These are phyloP conservation scores for Otatea glauca DNA, from an alignment of 176 grass and related monocot genomes.

Conservation along the genomic window DNA sequence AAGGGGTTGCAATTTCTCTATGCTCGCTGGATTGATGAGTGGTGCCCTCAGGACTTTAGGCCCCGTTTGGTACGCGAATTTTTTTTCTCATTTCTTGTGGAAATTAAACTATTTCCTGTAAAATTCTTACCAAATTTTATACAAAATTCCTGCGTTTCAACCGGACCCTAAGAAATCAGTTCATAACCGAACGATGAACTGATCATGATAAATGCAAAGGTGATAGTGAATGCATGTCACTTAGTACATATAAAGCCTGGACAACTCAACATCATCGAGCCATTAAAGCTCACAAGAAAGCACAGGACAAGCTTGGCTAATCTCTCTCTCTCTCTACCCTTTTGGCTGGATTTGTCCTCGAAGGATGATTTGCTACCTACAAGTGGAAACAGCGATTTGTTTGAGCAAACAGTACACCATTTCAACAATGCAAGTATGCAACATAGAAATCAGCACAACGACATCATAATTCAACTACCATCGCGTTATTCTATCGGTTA, in stretches of 20 bases:
- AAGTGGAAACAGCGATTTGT: too few species aligned
- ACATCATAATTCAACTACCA: too few species aligned
- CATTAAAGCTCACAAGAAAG: slow-evolving; percentile 18
- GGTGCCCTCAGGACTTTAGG: not conserved
- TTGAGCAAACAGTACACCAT: not conserved
- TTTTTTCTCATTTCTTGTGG: too few species aligned
- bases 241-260: not conserved
- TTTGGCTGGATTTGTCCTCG: not conserved
- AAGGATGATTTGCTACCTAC: not conserved
- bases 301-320: too few species aligned
- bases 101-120: too few species aligned
- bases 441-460: not conserved
- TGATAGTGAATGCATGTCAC: slow-evolving; percentile 33
- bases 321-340: too few species aligned
- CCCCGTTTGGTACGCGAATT: too few species aligned
- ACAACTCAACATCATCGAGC: not conserved
- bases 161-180: not conserved
- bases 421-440: not conserved
- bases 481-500: too few species aligned
- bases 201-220: slow-evolving; percentile 6
- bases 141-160: not conserved
- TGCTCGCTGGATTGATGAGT: not conserved
- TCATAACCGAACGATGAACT: slow-evolving; percentile 13
- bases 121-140: too few species aligned
- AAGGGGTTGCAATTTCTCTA: not conserved